phyloP scores from a whole-genome alignment of 2,329 filamentous ascomycete species.

The Botrytis fragariae region DNA sequence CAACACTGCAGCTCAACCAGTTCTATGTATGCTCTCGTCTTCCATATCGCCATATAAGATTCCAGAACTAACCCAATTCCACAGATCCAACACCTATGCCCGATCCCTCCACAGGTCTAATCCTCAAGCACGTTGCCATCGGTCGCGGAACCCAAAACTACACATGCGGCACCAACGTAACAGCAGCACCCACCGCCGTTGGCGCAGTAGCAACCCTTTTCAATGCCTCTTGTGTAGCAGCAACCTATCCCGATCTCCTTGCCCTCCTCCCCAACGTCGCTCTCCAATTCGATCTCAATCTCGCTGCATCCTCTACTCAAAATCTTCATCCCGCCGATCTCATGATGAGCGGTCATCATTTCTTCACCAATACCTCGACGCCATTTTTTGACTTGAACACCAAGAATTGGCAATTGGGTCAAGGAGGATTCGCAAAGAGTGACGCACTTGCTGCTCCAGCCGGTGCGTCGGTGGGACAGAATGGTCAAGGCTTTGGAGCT shows the following conservation, averaged over 20 bases:
- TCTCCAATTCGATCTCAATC: constrained; percentile 60
- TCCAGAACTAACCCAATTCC: constrained; percentile 28
- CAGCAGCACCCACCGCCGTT: constrained; percentile 58
- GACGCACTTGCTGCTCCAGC: constrained; percentile 60
- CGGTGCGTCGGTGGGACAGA: constrained; percentile 56
- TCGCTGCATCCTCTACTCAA: constrained; percentile 29
- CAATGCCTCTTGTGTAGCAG: constrained; percentile 79
- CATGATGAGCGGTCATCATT: constrained; percentile 72
- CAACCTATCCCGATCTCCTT: constrained; percentile 66
- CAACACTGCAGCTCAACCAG: constrained; percentile 51
- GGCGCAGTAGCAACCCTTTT: constrained; percentile 84
- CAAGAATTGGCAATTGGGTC: constrained; percentile 51
- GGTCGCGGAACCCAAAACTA: constrained; percentile 94
- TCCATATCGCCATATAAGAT: constrained; percentile 3
- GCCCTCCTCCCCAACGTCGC: constrained; percentile 63
- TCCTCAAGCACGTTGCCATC: constrained; percentile 74
- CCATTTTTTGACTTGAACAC: constrained; percentile 80
- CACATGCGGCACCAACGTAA: constrained; percentile 68
- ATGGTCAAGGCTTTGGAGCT: constrained; percentile 59
- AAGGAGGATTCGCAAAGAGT: constrained; percentile 62
- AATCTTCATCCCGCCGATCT: constrained; percentile 56
- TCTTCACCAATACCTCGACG: constrained; percentile 67
- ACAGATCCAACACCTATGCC: constrained; percentile 60
- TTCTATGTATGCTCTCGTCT: constrained; percentile 44
- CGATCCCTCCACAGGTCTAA: constrained; percentile 56